Evolutionary conservation across 129 eudicot genomes (phyloP).

Genomic region (Chrysanthemum makinoi): DNA sequence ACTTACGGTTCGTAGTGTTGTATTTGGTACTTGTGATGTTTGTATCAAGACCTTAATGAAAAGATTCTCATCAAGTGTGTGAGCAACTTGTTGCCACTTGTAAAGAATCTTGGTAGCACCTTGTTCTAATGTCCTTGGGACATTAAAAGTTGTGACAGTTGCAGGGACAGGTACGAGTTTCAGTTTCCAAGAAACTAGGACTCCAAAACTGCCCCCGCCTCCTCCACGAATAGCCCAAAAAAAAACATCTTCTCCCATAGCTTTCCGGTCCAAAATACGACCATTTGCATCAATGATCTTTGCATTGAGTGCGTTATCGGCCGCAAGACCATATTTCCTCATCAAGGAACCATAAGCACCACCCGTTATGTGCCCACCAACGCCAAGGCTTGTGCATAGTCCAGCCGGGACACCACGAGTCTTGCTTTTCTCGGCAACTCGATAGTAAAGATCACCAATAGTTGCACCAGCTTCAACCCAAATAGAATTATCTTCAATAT

Average conservation of each 20-base stretch:
- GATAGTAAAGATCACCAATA: conserved; percentile 15
- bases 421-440: conserved; percentile 21
- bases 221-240: conserved; percentile 22
- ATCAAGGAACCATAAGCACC: conserved; percentile 16
- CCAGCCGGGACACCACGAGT: conserved; percentile 21
- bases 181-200: conserved; percentile 18
- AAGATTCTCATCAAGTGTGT: background rate
- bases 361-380: conserved; percentile 18
- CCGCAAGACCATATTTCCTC: conserved; percentile 18
- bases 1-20: too few relatives aligned
- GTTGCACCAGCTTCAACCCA: conserved; percentile 21
- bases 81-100: too few relatives aligned
- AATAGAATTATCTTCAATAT: conserved; percentile 6
- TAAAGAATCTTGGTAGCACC: too few relatives aligned
- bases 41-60: conserved; percentile 16
- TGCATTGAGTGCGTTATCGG: conserved; percentile 12
- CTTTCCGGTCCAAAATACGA: conserved; percentile 4
- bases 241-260: conserved; percentile 12
- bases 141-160: conserved; percentile 14
- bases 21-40: too few relatives aligned
- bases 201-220: conserved; percentile 5
- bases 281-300: conserved; percentile 13
- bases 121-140: background rate
- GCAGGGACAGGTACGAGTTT: conserved; percentile 14
- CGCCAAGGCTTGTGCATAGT: conserved; percentile 12